Base-by-base conservation (phyloP, 2,329 filamentous ascomycete species). In the Pseudocercospora musae region DNA sequence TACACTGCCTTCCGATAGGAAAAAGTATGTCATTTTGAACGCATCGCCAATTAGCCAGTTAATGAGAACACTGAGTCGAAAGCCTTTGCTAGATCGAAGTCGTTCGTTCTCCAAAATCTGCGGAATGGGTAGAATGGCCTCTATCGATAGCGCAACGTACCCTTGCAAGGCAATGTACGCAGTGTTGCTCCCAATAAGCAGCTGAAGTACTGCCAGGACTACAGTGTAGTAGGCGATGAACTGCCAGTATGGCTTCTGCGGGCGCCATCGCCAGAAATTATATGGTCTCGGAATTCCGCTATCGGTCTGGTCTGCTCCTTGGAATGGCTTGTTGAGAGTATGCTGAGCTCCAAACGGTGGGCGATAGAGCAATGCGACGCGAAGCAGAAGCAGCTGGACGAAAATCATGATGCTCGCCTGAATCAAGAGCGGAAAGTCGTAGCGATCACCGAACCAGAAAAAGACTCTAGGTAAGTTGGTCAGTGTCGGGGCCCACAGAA, bases 261-360 rank as follows among this genome's bases (percentile, higher is more conserved):
- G 85, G 60, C 86, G 83, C 91, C 91, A 94, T 76, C 91, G 89
- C 91, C 91, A 94, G 75, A 94, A 94, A 71, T 87, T 84, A 73
- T 87, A 93, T 0, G 90, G 90, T 23, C 90, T 81, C 64, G 80
- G 81, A 59, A 76, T 72, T 71, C 66, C 74, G 62, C 72, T 78
- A 74, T 77, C 61, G 72, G 58, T 78, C 71, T 60, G 78, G 70
- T 65, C 9, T 74, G 78, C 65, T 81, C 82, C 84, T 1, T 84
- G 80, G 74, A 93, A 92, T 11, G 90, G 90, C 46, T 77, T 73
- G 69, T 75, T 73, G 42, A 78, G 73, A 52, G 71, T 75, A 58
- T 71, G 66, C 10, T 77, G 69, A 4, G 78, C 69, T 54, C 71
- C 71, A 20, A 73, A 69, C 3, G 75, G 68, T 1, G 79, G 82